phyloP scores from a whole-genome alignment of 768 basidiomycete species.

The Antrodiella citrinella region DNA sequence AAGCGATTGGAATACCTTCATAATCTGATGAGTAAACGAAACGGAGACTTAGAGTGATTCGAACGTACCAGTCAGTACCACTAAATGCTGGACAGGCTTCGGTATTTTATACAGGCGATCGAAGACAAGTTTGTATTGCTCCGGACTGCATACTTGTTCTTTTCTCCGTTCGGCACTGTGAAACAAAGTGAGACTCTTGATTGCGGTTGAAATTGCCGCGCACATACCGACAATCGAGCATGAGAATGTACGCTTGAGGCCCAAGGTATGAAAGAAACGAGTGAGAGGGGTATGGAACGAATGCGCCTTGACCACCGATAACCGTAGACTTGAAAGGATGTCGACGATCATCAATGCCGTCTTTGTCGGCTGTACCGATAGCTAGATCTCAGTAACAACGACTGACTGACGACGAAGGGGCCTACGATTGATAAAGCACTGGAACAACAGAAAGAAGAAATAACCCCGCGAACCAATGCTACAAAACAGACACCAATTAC shows the following conservation, averaged over 20 bases:
- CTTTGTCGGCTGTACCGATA: slow-evolving; percentile 62
- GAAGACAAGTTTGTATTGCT: slow-evolving; percentile 71
- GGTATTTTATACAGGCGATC: slow-evolving; percentile 54
- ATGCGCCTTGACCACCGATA: slow-evolving; percentile 70
- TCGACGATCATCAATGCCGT: slow-evolving; percentile 61
- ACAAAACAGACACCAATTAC: too few species aligned
- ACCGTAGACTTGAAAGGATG: slow-evolving; percentile 69
- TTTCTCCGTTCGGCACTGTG: slow-evolving; percentile 57
- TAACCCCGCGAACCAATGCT: slow-evolving; percentile 83
- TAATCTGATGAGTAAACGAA: slow-evolving; percentile 3
- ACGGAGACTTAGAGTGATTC: background rate
- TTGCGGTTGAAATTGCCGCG: too few species aligned
- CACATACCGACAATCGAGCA: slow-evolving; percentile 75
- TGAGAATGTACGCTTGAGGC: slow-evolving; percentile 63
- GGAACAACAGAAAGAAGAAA: slow-evolving; percentile 92
- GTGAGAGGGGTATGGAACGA: slow-evolving; percentile 73
- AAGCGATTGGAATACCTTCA: slow-evolving; percentile 74
- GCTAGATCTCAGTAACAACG: too few species aligned
- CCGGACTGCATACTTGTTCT: slow-evolving; percentile 67
- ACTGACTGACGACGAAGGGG: too few species aligned
- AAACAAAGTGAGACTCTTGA: background rate
- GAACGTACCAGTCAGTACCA: slow-evolving; percentile 66
- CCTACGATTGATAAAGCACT: slow-evolving; percentile 80
- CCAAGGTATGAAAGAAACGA: slow-evolving; percentile 77
- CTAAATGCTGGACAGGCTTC: slow-evolving; percentile 64